Evolutionary conservation across 2,329 filamentous ascomycete genomes (phyloP), one percentile per base, ranked within the genome.

Genomic region (Xylariaceae sp.): DNA sequence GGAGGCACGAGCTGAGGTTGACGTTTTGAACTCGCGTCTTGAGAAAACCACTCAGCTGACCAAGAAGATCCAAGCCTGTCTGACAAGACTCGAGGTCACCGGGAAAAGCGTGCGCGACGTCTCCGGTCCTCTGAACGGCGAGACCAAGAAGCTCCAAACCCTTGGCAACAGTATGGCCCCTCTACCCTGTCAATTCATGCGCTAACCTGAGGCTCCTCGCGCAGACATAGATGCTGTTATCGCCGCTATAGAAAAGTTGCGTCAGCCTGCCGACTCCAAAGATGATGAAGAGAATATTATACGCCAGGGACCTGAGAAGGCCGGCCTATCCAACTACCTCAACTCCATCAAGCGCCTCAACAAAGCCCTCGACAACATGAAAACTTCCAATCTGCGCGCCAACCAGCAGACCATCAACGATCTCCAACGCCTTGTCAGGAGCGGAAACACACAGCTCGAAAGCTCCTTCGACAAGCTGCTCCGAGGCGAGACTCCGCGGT

Each of bases 41-140:
- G 89, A 94, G 58, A 97, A 95, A 77, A 94, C 94, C 57, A 86
- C 90, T 49, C 82, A 89, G 62, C 78, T 97, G 64, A 95, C 90
- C 23, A 95, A 93, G 73, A 95, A 95, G 74, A 96, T 98, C 45
- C 87, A 95, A 67, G 85, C 87, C 22, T 95, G 88, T 41, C 77
- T 96, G 55, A 80, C 82, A 29, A 80, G 91, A 45, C 75, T 98
- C 25, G 90, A 97, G 59, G 82, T 85, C 29, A 94, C 88, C 42
- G 93, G 92, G 16, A 89, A 90, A 68, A 91, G 86, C 49, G 90
- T 97, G 17, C 85, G 89, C 60, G 88, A 95, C 62, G 91, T 94
- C 10, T 90, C 94, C 45, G 89, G 89, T 1, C 93, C 93, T 7
- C 85, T 98, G 34, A 94, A 91, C 63, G 88, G 86, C 58, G 94